Evolutionary conservation across 495 filamentous ascomycete genomes (phyloP).

Genomic region (Penicillium angulare): DNA sequence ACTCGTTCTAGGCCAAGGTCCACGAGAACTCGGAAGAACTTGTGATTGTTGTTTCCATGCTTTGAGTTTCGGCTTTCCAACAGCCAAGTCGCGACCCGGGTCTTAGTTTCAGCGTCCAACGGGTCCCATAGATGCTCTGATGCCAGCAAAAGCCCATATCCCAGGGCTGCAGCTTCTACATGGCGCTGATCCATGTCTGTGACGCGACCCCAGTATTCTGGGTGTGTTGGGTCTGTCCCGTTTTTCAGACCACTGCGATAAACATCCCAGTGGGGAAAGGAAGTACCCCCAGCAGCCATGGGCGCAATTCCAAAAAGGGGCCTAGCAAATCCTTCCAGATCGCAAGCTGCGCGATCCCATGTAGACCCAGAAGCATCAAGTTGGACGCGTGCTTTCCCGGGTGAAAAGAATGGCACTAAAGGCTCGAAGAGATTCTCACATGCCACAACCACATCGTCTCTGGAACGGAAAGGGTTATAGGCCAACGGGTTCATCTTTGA

Average conservation of each 20-base stretch:
- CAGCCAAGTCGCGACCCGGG: neutral
- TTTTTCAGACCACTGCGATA: neutral
- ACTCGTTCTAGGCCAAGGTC: neutral
- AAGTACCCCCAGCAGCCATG: neutral
- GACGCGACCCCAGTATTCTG: constrained; percentile 6
- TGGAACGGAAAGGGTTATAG: no score
- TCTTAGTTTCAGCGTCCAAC: neutral
- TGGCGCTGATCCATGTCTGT: constrained; percentile 7
- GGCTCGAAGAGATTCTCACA: no score
- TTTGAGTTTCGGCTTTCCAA: neutral
- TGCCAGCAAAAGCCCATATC: neutral
- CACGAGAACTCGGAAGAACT: neutral
- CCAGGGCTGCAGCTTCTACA: neutral
- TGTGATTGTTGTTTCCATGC: neutral
- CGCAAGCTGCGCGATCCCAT: no score
- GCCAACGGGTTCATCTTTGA: no score
- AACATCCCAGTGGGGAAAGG: neutral
- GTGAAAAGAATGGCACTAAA: no score
- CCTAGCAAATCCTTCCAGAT: constrained; percentile 8
- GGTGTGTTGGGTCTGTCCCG: constrained; percentile 1
- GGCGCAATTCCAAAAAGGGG: constrained; percentile 4
- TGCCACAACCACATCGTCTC: no score
- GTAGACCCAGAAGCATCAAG: no score
- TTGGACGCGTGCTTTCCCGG: no score
- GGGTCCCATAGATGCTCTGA: neutral